Percentiles rank a stretch among this genome's conserved stretches.
phyloP scores from a whole-genome alignment of 1,284 basidiomycete species.

The Tausonia pullulans region DNA sequence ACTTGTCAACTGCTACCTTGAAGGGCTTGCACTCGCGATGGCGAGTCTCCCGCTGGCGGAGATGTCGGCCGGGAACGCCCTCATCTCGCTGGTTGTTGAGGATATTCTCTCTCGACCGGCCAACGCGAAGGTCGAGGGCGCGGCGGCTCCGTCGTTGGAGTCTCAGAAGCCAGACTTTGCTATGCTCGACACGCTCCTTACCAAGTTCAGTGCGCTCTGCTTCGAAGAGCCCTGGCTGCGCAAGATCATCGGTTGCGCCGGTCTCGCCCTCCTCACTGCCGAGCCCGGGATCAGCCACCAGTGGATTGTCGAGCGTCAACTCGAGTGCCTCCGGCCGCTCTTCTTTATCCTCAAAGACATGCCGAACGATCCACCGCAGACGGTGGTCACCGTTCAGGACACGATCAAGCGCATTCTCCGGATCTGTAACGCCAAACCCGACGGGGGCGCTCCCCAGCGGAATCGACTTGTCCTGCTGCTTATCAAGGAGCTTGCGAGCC shows the following conservation, averaged over 20 bases:
- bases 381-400: conserved; percentile 67
- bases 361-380: conserved; percentile 75
- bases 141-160: conserved; percentile 43
- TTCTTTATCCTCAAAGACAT: conserved; percentile 93
- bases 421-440: conserved; percentile 47
- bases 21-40: conserved; percentile 59
- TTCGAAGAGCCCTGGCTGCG: conserved; percentile 77
- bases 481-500: conserved; percentile 78
- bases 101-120: conserved; percentile 51
- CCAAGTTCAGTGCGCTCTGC: conserved; percentile 69
- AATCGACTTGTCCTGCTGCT: conserved; percentile 66
- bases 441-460: conserved; percentile 35
- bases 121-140: conserved; percentile 34
- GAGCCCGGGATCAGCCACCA: conserved; percentile 59
- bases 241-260: conserved; percentile 76
- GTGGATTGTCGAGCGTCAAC: conserved; percentile 80
- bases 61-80: conserved; percentile 46
- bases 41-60: conserved; percentile 53
- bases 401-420: conserved; percentile 67
- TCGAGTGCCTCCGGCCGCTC: conserved; percentile 82
- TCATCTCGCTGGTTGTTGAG: conserved; percentile 52
- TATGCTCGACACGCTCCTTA: conserved; percentile 65
- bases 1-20: conserved; percentile 58
- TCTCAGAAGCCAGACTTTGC: conserved; percentile 19
- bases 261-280: conserved; percentile 64